Evolutionary conservation across 1,284 basidiomycete species (phyloP).

Genomic region (Pisolithus thermaeus): DNA sequence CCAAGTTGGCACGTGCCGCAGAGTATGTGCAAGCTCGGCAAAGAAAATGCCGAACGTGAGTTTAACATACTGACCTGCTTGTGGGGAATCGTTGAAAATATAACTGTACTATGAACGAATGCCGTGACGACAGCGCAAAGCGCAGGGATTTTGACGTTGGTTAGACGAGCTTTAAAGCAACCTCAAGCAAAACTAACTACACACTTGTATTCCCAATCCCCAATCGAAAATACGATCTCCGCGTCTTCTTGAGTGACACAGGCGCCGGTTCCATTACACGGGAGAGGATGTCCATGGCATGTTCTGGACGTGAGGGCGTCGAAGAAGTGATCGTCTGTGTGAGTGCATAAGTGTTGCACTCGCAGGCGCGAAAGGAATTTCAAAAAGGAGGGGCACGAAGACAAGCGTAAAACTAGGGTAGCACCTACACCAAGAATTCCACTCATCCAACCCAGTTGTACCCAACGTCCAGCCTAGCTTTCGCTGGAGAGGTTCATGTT

Average conservation of each 20-base stretch:
- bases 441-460: constrained; percentile 37
- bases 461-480: constrained; percentile 41
- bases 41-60: constrained; percentile 43
- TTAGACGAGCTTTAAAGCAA: not conserved
- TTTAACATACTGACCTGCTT: constrained; percentile 39
- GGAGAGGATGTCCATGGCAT: constrained; percentile 43
- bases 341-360: not conserved
- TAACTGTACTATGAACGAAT: constrained; percentile 31
- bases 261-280: constrained; percentile 40
- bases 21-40: constrained; percentile 29
- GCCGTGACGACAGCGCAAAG: too few species aligned
- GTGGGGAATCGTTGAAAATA: constrained; percentile 42
- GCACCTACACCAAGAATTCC: constrained; percentile 42
- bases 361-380: not conserved
- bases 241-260: constrained; percentile 44
- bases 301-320: constrained; percentile 47
- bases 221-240: constrained; percentile 33
- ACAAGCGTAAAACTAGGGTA: not conserved
- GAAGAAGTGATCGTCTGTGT: constrained; percentile 40
- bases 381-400: not conserved
- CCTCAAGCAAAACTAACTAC: constrained; percentile 9
- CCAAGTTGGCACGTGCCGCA: constrained; percentile 6
- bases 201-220: constrained; percentile 49
- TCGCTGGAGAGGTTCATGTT: constrained; percentile 35
- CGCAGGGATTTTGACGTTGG: not conserved